Evolutionary conservation across 768 basidiomycete genomes (phyloP), one percentile per base, ranked within the genome.

Genomic region (Suillus hirtellus): DNA sequence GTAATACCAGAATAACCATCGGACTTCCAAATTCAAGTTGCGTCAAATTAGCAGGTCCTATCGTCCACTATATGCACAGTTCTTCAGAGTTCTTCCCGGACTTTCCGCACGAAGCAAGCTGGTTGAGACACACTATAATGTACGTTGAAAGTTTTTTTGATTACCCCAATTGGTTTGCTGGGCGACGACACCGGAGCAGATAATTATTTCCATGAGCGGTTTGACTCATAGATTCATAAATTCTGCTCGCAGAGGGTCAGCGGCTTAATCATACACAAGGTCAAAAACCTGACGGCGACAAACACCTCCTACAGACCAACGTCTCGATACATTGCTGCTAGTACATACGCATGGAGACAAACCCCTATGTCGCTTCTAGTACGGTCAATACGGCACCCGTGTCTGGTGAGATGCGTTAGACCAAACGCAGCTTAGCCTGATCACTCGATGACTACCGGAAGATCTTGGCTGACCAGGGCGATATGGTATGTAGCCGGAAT

Each of bases 381-480:
- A 56, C 9, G 21, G 8, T 40, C 9, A 1, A 17, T 38, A 15
- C 19, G 24, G 11, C 6, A 24, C 17, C 24, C 38, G 24, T 42
- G 21, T 42, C 11, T 27, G 0, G 56, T 10, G 24, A 24, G 40
- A 58, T 58, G 19, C 5, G 40, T 6, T 42, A 27, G 55, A 17
- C 9, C 55, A 24, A 56, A 24, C 15, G 24, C 9, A 56, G n/a
- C 24, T 17, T 38, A 56, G n/a, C 24, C 17, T 55, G 35, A 37
- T 55, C n/a, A 21, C 35, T 37, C 34, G n/a, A 31, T 31, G 31
- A 6, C 54, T 38, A 21, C 37, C 38, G 38, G 55, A 40, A 38
- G 21, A 38, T 55, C 54, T 55, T 15, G 21, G 24, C 8, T 56
- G 55, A 27, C 55, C 55, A 56, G 38, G 54, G 52, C 11, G 19